These are phyloP conservation scores for Solanum megistacrolobum DNA, from an alignment of 257 asterid genomes.

Conservation along the genomic window DNA sequence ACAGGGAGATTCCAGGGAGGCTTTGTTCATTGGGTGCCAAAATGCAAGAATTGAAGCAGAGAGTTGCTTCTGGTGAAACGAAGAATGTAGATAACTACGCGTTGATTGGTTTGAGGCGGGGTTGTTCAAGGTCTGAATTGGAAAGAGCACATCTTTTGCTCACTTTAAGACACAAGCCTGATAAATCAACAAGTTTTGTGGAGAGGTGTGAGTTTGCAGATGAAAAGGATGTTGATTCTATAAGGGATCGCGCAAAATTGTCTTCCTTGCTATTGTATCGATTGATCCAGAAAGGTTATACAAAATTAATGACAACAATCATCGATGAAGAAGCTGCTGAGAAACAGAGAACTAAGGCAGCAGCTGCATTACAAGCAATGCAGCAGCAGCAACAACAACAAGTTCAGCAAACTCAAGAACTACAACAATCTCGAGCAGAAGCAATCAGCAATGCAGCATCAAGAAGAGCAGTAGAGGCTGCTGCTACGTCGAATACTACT, in stretches of 20 bases:
- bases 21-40: slow-evolving; percentile 55
- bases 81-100: slow-evolving; percentile 58
- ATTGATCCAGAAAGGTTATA: slow-evolving; percentile 69
- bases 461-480: neutral
- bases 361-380: slow-evolving; percentile 32
- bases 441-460: neutral
- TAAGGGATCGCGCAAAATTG: slow-evolving; percentile 53
- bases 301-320: slow-evolving; percentile 26
- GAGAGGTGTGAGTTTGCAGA: slow-evolving; percentile 65
- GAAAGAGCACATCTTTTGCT: slow-evolving; percentile 62
- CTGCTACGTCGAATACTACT: neutral
- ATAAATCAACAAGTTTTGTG: slow-evolving; percentile 45
- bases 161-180: slow-evolving; percentile 63
- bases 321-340: slow-evolving; percentile 47
- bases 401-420: slow-evolving; percentile 14
- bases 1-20: slow-evolving; percentile 69
- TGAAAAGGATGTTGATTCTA: slow-evolving; percentile 46
- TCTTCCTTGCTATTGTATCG: slow-evolving; percentile 53
- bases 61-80: slow-evolving; percentile 61
- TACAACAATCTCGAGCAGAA: neutral
- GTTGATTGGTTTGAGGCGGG: slow-evolving; percentile 57
- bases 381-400: slow-evolving; percentile 26
- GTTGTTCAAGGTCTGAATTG: slow-evolving; percentile 60
- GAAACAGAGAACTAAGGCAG: slow-evolving; percentile 40
- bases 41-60: slow-evolving; percentile 56